A percentile compares a stretch with the other conserved stretches of the same genome.
Evolutionary conservation across 23 red algal species (phyloP).

Genomic region (Gracilaria vermiculophylla): DNA sequence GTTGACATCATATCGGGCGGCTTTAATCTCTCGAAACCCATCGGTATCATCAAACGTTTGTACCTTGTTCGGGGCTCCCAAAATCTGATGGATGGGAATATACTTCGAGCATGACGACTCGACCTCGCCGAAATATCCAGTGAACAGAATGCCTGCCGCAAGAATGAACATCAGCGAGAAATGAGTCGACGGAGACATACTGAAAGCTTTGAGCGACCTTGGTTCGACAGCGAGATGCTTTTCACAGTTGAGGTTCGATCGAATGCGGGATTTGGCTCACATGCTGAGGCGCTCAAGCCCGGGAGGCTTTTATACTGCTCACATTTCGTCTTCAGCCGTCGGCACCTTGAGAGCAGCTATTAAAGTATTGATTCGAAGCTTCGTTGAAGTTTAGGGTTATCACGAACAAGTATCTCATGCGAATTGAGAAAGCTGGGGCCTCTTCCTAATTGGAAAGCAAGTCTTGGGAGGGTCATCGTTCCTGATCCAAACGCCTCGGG

Average conservation of each 20-base stretch:
- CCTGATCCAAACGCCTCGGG: too few relatives aligned
- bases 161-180: neutral
- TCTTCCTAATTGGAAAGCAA: neutral
- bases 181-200: neutral
- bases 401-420: neutral
- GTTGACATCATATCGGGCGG: constrained; percentile 20
- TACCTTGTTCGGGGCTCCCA: constrained; percentile 38
- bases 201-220: neutral
- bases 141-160: neutral
- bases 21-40: constrained; percentile 53
- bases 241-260: neutral
- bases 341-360: neutral
- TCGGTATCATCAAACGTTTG: constrained; percentile 34
- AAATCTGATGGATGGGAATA: constrained; percentile 35
- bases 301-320: neutral
- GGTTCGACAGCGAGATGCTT: neutral
- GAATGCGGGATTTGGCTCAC: neutral
- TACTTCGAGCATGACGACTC: constrained; percentile 10
- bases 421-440: neutral
- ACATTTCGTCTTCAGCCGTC: neutral
- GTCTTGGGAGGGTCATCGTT: neutral
- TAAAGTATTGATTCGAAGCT: neutral
- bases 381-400: neutral
- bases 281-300: neutral
- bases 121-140: neutral